These are phyloP conservation scores for Tritrichomonas foetus DNA, from an alignment of 208 protist species.

Conservation along the genomic window DNA sequence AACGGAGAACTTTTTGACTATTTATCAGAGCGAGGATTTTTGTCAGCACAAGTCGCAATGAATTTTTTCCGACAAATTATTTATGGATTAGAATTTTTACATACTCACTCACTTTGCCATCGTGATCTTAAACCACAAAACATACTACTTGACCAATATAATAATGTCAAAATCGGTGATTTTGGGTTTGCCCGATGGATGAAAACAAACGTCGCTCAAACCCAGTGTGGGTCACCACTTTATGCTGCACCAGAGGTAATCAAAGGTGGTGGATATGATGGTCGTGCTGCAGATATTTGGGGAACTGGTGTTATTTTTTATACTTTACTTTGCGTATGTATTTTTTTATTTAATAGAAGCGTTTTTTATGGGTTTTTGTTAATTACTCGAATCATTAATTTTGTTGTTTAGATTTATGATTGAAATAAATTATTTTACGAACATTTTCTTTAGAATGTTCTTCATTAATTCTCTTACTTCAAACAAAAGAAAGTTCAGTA, in stretches of 20 bases:
- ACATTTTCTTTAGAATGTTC: too few species aligned
- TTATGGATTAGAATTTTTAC: conserved; percentile 41
- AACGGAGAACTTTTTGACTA: conserved; percentile 1
- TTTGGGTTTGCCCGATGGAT: background rate
- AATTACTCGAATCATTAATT: too few species aligned
- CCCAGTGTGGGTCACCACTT: background rate
- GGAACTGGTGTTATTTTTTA: conserved; percentile 46
- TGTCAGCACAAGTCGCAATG: background rate
- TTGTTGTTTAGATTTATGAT: too few species aligned
- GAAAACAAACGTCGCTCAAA: conserved; percentile 26
- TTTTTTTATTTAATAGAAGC: background rate
- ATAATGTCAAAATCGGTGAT: background rate
- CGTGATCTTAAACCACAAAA: conserved; percentile 48
- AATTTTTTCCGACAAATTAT: conserved; percentile 43
- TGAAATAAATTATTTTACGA: too few species aligned
- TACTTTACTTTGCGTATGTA: conserved; percentile 40
- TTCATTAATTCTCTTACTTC: too few species aligned
- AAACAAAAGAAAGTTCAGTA: too few species aligned
- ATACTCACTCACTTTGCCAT: conserved; percentile 43
- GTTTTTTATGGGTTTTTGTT: too few species aligned
- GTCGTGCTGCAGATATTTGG: conserved; percentile 37
- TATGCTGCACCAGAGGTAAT: conserved; percentile 35
- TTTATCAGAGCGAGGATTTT: background rate
- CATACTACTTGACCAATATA: background rate
- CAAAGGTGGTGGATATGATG: background rate